Evolutionary conservation across 2,329 filamentous ascomycete species (phyloP).

Genomic region (Tolypocladium album): DNA sequence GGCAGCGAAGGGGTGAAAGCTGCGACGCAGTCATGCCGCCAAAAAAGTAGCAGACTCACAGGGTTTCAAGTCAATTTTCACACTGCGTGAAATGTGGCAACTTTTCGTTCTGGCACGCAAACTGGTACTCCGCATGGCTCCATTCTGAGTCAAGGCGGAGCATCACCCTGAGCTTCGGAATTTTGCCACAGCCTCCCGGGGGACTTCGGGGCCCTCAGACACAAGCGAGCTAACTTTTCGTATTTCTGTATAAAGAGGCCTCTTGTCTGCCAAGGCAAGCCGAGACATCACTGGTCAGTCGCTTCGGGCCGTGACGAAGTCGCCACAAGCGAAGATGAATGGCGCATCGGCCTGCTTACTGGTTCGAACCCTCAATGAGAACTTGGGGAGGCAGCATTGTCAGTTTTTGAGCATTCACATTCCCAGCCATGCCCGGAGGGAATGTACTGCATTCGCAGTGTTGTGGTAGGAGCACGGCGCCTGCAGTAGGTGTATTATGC

Average conservation of each 20-base stretch:
- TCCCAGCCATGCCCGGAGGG: background rate
- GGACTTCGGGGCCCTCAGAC: background rate
- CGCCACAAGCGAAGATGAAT: background rate
- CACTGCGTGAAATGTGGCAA: background rate
- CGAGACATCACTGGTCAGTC: background rate
- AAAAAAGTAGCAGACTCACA: background rate
- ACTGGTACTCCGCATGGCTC: background rate
- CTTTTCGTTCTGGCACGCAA: background rate
- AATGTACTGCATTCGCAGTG: background rate
- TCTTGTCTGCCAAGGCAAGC: too few species aligned
- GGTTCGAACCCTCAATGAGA: too few species aligned
- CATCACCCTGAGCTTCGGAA: too few species aligned
- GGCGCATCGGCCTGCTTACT: background rate
- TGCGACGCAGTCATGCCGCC: background rate
- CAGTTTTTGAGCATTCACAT: background rate
- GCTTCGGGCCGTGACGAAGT: background rate
- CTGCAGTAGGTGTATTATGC: background rate
- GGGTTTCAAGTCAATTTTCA: background rate
- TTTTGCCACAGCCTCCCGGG: background rate
- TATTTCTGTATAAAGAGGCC: too few species aligned
- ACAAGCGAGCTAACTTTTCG: too few species aligned
- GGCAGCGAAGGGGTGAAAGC: background rate
- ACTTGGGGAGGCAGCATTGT: background rate
- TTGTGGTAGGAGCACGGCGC: background rate
- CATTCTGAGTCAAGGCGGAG: background rate